These are phyloP conservation scores for Alternaria incomplexa DNA, from an alignment of 2,329 filamentous ascomycete genomes.

Conservation along the genomic window DNA sequence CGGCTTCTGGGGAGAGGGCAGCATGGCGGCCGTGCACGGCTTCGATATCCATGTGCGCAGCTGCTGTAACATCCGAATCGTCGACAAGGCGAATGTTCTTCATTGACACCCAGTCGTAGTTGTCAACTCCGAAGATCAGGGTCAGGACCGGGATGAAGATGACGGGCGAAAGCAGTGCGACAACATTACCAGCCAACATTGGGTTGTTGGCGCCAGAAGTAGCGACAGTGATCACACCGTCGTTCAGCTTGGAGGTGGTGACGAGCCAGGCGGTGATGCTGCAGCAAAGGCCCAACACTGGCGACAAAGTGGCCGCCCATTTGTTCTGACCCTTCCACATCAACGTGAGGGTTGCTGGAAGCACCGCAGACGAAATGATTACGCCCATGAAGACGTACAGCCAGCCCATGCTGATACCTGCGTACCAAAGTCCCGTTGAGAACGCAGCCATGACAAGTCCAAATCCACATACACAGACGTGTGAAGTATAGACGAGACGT, in stretches of 20 bases:
- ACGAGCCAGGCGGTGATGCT: constrained; percentile 62
- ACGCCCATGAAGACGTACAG: constrained; percentile 90
- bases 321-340: constrained; percentile 82
- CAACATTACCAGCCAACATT: constrained; percentile 87
- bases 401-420: constrained; percentile 71
- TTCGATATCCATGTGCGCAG: constrained; percentile 67
- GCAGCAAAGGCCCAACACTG: constrained; percentile 70
- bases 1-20: constrained; percentile 35
- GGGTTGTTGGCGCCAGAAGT: constrained; percentile 72
- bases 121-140: constrained; percentile 68
- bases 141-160: constrained; percentile 78
- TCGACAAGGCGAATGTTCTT: constrained; percentile 76
- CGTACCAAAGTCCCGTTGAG: constrained; percentile 68
- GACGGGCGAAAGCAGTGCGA: constrained; percentile 76
- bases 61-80: constrained; percentile 72
- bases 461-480: constrained; percentile 75
- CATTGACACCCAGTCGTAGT: constrained; percentile 88
- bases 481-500: constrained; percentile 78
- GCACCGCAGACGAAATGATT: constrained; percentile 82
- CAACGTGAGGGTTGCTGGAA: constrained; percentile 80
- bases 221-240: constrained; percentile 40
- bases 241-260: constrained; percentile 41
- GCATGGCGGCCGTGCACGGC: constrained; percentile 55
- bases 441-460: constrained; percentile 81
- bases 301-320: constrained; percentile 71